phyloP scores from a whole-genome alignment of 1,284 basidiomycete genomes.

The Rhodotorula sp. region DNA sequence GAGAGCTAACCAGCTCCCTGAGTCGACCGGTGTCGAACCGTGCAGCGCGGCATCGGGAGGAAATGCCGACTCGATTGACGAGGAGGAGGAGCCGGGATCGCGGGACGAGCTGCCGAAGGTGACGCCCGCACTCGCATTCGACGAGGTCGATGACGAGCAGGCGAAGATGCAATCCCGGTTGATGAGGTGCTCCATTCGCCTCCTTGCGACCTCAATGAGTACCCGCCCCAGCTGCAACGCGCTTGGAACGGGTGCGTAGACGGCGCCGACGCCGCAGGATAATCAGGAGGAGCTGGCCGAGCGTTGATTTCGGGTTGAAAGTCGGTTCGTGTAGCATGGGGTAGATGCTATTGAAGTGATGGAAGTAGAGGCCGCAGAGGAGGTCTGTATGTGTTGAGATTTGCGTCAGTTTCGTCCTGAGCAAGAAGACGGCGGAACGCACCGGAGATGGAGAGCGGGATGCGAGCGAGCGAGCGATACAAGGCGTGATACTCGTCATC shows the following conservation, averaged over 20 bases:
- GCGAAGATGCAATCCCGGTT: constrained; percentile 4
- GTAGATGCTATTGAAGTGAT: constrained; percentile 8
- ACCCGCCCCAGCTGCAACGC: constrained; percentile 7
- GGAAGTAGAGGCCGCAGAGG: constrained; percentile 13
- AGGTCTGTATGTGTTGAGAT: background rate
- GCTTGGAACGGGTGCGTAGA: constrained; percentile 12
- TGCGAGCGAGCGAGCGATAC: constrained; percentile 6
- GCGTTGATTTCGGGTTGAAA: constrained; percentile 18
- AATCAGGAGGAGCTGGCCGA: constrained; percentile 18
- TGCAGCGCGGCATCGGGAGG: too few species aligned
- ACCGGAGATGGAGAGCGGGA: constrained; percentile 10
- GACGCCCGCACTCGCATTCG: too few species aligned
- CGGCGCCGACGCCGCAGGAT: constrained; percentile 20
- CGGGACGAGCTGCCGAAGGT: too few species aligned
- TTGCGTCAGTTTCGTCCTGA: background rate
- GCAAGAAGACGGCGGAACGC: background rate
- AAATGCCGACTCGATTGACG: too few species aligned
- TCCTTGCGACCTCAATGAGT: constrained; percentile 11
- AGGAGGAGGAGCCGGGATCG: too few species aligned
- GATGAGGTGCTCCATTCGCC: constrained; percentile 10
- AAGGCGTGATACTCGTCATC: constrained; percentile 6
- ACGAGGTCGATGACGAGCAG: too few species aligned
- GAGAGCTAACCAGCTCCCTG: too few species aligned
- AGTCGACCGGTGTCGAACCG: too few species aligned
- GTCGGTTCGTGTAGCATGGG: constrained; percentile 17